Base-by-base conservation (phyloP, 2,329 filamentous ascomycete genomes). In the Exophiala alcalophila region DNA sequence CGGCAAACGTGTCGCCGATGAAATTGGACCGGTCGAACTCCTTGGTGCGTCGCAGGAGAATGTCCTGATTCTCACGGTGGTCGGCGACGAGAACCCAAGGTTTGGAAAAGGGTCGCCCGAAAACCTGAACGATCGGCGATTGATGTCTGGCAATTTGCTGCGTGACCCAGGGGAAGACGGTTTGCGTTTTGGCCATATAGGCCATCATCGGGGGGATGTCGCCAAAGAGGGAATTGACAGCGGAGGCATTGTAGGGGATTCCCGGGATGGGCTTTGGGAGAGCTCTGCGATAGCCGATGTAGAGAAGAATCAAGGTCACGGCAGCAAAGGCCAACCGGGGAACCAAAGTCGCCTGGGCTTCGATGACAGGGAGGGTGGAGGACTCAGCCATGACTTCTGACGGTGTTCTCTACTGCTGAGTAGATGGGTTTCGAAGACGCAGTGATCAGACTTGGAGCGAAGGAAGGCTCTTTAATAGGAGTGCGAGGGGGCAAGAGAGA, bases 71-170 rank as follows among this genome's bases (percentile, higher is more conserved):
- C 34, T 58, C 54, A 16, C 44, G 31, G 21, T 38, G 39, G 23
- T 58, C 52, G 8, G 26, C 28, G 5, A 76, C 49, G 4, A 76
- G 39, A 1, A 76, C 59, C 53, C 61, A 65, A 2, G 72, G 74
- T 19, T 59, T 59, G 1, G 53, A 48, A 14, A 72, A 61, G 1
- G 72, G 71, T 4, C 59, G 57, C 38, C 73, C 55, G 54, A 76
- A 76, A 4, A 70, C 57, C 50, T 78, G 74, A 4, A 67, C 55
- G 43, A 76, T 62, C 0, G 71, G 68, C 8, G 63, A 64, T 4
- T 65, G 50, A 31, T 66, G 60, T 7, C 57, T 57, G 12, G 44
- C 43, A 2, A 57, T 30, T 21, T 37, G 40, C 8, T 37, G 16
- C 12, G 26, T 26, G 10, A 36, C 4, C 40, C 40, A 44, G 11